Percentiles rank a stretch among this genome's conserved stretches.
phyloP scores from a whole-genome alignment of 2,329 filamentous ascomycete species.

The Eutypella sp. region DNA sequence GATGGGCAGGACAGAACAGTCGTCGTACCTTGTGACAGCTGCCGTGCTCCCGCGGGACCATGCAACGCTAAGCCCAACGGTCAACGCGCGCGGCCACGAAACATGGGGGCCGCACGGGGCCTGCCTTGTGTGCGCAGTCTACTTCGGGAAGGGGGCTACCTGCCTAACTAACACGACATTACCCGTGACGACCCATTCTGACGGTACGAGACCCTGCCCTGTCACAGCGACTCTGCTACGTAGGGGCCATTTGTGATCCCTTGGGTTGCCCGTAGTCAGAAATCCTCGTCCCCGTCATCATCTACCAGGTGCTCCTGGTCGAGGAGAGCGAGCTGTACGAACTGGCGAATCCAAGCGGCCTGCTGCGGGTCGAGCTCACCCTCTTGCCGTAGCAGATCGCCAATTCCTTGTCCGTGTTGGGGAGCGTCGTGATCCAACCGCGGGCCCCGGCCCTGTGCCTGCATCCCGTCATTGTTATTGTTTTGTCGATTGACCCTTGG shows the following conservation, averaged over 20 bases:
- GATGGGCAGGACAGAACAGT: neutral
- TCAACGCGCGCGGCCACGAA: neutral
- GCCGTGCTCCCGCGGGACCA: neutral
- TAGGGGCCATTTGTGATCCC: no score
- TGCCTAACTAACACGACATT: neutral
- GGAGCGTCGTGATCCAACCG: conserved; percentile 18
- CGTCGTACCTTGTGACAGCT: neutral
- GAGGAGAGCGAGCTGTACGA: conserved; percentile 49
- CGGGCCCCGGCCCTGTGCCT: conserved; percentile 21
- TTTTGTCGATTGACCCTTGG: conserved; percentile 19
- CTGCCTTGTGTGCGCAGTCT: neutral
- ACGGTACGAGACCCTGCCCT: neutral
- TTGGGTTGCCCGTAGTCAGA: neutral
- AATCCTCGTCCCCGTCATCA: conserved; percentile 32
- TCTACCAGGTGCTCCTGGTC: conserved; percentile 46
- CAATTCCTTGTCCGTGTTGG: conserved; percentile 16
- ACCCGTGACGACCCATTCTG: neutral
- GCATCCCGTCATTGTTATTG: conserved; percentile 11
- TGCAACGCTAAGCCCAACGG: neutral
- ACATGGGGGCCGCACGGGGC: neutral
- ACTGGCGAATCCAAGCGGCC: conserved; percentile 49
- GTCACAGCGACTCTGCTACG: no score
- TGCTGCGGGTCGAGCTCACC: conserved; percentile 40
- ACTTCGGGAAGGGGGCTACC: neutral
- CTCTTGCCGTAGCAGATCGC: conserved; percentile 13